Percentiles rank a stretch among this genome's conserved stretches.
phyloP scores from a whole-genome alignment of 2,329 filamentous ascomycete species.

The Aspergillus tanneri region DNA sequence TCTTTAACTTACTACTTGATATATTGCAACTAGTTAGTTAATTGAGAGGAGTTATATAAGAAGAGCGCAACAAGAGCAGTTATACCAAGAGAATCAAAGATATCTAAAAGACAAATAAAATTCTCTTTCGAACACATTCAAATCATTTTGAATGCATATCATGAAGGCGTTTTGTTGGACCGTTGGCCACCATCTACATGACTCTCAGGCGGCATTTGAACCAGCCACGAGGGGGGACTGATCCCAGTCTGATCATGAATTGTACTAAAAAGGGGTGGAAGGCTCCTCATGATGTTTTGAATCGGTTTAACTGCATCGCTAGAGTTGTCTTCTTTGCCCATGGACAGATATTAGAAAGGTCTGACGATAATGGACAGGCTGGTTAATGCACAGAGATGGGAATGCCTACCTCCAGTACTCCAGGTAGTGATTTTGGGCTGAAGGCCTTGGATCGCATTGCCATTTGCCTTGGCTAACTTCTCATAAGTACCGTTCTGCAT shows the following conservation, averaged over 20 bases:
- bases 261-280: slow-evolving; percentile 78
- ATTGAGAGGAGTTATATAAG: too few species aligned
- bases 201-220: slow-evolving; percentile 48
- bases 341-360: slow-evolving; percentile 11
- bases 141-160: too few species aligned
- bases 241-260: slow-evolving; percentile 90
- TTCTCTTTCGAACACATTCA: too few species aligned
- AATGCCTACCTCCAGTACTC: slow-evolving; percentile 64
- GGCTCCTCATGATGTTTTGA: slow-evolving; percentile 78
- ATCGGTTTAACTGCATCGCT: slow-evolving; percentile 64
- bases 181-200: not conserved
- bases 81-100: not conserved
- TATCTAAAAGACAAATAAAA: too few species aligned
- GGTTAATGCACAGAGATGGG: not conserved
- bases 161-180: too few species aligned
- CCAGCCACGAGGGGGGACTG: slow-evolving; percentile 70
- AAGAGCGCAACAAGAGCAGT: too few species aligned
- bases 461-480: slow-evolving; percentile 75
- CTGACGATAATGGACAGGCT: not conserved
- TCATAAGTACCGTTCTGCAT: slow-evolving; percentile 78
- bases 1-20: too few species aligned
- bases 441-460: slow-evolving; percentile 69
- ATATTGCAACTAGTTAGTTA: too few species aligned
- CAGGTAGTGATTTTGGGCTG: slow-evolving; percentile 89
- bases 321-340: slow-evolving; percentile 41